Evolutionary conservation across 2,329 filamentous ascomycete genomes (phyloP), one percentile per base, ranked within the genome.

Genomic region (Colletotrichum acutatum): DNA sequence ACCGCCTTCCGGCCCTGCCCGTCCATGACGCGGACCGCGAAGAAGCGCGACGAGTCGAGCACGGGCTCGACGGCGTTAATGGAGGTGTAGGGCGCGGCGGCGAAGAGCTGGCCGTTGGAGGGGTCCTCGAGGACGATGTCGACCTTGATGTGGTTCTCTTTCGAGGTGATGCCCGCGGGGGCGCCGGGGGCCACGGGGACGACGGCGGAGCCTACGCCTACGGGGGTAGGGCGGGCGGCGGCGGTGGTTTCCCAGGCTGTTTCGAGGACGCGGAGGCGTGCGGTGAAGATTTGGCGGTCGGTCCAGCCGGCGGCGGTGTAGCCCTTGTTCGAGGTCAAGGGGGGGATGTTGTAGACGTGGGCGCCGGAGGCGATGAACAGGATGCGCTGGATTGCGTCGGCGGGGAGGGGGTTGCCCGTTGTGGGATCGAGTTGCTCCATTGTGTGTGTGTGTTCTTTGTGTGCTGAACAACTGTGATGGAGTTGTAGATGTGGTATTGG

Each of bases 301-400:
- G 94, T 97, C 95, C 95, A 98, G 75, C 89, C 85, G 14, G 91
- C 88, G 72, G 95, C 95, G 46, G 88, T 89, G 86, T 97, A 93
- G 81, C 95, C 95, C 81, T 93, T 93, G 78, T 91, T 94, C 22
- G 92, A 93, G 57, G 92, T 88, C 71, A 95, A 86, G 28, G 95
- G 94, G 22, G 95, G 95, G 81, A 97, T 95, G 79, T 93, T 91
- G 88, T 97, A 98, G 86, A 97, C 89, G 85, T 97, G 94, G 75
- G 97, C 92, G 76, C 88, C 86, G 78, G 88, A 85, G 75, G 92
- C 90, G 81, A 95, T 86, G 88, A 94, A 95, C 81, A 97, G 92
- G 80, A 97, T 87, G 81, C 94, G 92, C 83, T 97, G 94, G 83
- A 97, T 96, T 78, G 94, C 93, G 80, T 94, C 93, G 65, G 90